Evolutionary conservation across 2,329 filamentous ascomycete species (phyloP).

Genomic region (Arthrobotrys musiformis): DNA sequence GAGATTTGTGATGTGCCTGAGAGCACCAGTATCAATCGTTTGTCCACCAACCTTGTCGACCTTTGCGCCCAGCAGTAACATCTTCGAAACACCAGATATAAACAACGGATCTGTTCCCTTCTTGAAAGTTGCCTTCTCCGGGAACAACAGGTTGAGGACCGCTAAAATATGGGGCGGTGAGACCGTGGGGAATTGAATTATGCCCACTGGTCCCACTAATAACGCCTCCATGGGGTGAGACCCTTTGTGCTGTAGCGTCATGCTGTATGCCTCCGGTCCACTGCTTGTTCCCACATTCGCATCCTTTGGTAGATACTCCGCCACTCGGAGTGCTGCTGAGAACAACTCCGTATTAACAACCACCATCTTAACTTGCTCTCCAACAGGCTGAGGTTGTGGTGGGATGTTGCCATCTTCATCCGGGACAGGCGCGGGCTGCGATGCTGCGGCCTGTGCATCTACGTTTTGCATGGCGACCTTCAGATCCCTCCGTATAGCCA

Average conservation of each 20-base stretch:
- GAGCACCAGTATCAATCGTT: conserved; percentile 79
- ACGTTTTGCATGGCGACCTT: conserved; percentile 71
- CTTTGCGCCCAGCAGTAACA: conserved; percentile 85
- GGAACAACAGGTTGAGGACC: conserved; percentile 84
- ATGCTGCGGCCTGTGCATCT: conserved; percentile 65
- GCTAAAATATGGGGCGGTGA: conserved; percentile 85
- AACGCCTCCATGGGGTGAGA: conserved; percentile 76
- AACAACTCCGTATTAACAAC: conserved; percentile 92
- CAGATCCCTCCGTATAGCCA: conserved; percentile 76
- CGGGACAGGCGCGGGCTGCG: conserved; percentile 21
- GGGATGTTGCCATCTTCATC: conserved; percentile 28
- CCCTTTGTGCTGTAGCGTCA: conserved; percentile 69
- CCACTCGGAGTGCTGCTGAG: conserved; percentile 81
- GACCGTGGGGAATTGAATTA: conserved; percentile 82
- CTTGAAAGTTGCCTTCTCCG: conserved; percentile 79
- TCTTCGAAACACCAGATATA: conserved; percentile 84
- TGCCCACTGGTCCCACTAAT: conserved; percentile 81
- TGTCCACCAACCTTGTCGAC: conserved; percentile 75
- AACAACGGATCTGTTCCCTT: conserved; percentile 83
- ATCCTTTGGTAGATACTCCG: conserved; percentile 75
- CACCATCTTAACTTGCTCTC: conserved; percentile 74
- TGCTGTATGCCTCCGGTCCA: conserved; percentile 59
- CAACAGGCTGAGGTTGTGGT: conserved; percentile 58
- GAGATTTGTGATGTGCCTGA: conserved; percentile 68
- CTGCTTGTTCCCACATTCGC: conserved; percentile 56